Evolutionary conservation across 768 basidiomycete species (phyloP).

Genomic region (Lactarius indigo): DNA sequence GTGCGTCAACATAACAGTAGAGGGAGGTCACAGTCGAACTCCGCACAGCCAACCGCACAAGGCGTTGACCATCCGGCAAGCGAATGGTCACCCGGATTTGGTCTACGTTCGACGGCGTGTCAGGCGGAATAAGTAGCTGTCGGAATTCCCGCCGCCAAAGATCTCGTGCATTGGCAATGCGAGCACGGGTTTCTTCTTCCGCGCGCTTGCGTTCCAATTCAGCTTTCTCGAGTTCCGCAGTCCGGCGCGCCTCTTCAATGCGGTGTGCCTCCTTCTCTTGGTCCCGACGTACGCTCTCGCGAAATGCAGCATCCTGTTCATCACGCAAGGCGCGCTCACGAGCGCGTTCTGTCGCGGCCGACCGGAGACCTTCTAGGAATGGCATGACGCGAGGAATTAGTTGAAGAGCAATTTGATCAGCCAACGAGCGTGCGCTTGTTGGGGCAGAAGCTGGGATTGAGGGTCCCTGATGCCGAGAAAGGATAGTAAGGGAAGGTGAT

Average conservation of each 20-base stretch:
- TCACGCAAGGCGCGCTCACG: conserved; percentile 59
- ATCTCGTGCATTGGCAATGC: conserved; percentile 7
- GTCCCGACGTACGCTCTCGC: conserved; percentile 61
- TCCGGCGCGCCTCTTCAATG: conserved; percentile 29
- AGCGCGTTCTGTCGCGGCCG: conserved; percentile 46
- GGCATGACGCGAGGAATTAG: conserved; percentile 80
- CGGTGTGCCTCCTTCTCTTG: conserved; percentile 38
- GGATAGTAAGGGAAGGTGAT: conserved; percentile 61
- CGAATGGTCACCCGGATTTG: conserved; percentile 52
- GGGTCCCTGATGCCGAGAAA: conserved; percentile 81
- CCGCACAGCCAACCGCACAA: conserved; percentile 53
- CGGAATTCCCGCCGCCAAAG: conserved; percentile 62
- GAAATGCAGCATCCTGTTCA: conserved; percentile 80
- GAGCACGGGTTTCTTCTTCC: conserved; percentile 32
- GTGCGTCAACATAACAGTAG: conserved; percentile 70
- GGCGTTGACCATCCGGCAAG: conserved; percentile 49
- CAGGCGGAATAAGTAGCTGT: conserved; percentile 41
- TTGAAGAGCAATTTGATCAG: conserved; percentile 61
- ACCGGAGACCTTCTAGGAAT: conserved; percentile 62
- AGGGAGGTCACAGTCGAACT: conserved; percentile 54
- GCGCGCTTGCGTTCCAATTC: conserved; percentile 28
- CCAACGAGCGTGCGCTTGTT: conserved; percentile 62
- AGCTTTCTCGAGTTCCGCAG: conserved; percentile 27
- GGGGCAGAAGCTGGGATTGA: conserved; percentile 46
- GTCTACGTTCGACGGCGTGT: conserved; percentile 34